Evolutionary conservation across 164 flowering plant species (phyloP), one percentile per base, ranked within the genome.

Genomic region (Echeveria elegans): DNA sequence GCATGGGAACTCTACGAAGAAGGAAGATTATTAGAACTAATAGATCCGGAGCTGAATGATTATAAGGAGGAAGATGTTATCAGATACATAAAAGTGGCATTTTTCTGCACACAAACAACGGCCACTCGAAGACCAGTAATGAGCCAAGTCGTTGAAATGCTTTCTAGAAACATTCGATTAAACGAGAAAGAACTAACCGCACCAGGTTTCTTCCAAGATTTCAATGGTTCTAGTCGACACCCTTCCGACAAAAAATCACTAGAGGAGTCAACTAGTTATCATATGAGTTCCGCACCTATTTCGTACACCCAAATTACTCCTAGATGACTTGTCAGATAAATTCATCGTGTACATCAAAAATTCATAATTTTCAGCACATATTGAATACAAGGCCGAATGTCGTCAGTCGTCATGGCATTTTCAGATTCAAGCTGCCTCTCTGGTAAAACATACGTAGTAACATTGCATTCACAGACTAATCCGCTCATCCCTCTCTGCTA

Each of bases 61-160:
- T 89, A 61, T 70, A 87, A 88, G 19, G 82, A 82, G 71, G 87
- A 83, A 66, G 85, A 85, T 75, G 81, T 79, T 24, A 48, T 40
- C 8, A 40, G 45, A 40, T 40, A 40, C 15, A 40, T 40, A 40
- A 40, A 40, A 40, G 45, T 40, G 77, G 96, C 91, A 10, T 77
- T 89, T 34, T 89, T 89, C 81, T 89, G 96, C 82, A 82, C 93
- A 41, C 96, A 89, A 75, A 84, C 83, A 66, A 61, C 75, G 30
- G 87, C 89, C 36, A 77, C 24, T 67, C 72, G 45, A 40, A 40
- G 45, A 11, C 45, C 45, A 40, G 14, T 40, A 40, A 40, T 40
- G 45, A 40, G 45, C 45, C 45, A 40, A 40, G 45, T 40, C 45
- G 45, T 40, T 8, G 45, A 40, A 40, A 40, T 40, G 45, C 85